Evolutionary conservation across 176 grass and related monocot genomes (phyloP), one percentile per base, ranked within the genome.

Genomic region (Carex parvula): DNA sequence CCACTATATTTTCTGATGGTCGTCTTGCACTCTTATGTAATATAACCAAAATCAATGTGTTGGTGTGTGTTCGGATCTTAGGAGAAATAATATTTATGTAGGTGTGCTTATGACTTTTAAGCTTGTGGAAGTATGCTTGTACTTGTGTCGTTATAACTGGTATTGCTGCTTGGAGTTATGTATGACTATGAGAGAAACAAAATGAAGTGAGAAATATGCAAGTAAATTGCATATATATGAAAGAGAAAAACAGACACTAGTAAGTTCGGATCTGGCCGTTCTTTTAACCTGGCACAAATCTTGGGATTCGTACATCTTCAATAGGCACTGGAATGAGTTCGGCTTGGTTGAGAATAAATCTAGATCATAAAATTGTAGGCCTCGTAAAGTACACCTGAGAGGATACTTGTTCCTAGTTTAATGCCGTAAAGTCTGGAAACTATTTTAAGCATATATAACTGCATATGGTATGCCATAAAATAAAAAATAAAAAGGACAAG

Each of bases 1-100:
- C 0, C 80, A 85, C 32, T 99, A 93, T 68, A 89, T 95, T 83
- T 95, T 95, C 87, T 99, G 59, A 92, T 63, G 37, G 65, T n/a
- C n/a, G 3, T 53, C 41, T 29, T 5, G 16, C 21, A 55, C 10
- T 59, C 35, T n/a, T 22, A 54, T 60, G 32, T 39, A 65, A 54
- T 65, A 14, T 48, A 44, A 63, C 32, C 20, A 63, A 44, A 42
- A 10, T 64, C 63, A 33, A 9, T 14, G 9, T 42, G 6, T 44
- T 24, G 33, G 8, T 80, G 11, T 59, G 77, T 39, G 18, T 80
- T 69, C 6, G 35, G 81, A 24, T 83, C 0, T 52, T 37, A 3
- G 26, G 50, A 39, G 9, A 80, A 37, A 64, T 81, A 41, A 0
- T 39, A 24, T 22, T 42, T 81, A 62, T 54, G 18, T 16, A 37